These are phyloP conservation scores for Elsinoe arachidis DNA, from an alignment of 2,329 filamentous ascomycete genomes.

Conservation along the genomic window DNA sequence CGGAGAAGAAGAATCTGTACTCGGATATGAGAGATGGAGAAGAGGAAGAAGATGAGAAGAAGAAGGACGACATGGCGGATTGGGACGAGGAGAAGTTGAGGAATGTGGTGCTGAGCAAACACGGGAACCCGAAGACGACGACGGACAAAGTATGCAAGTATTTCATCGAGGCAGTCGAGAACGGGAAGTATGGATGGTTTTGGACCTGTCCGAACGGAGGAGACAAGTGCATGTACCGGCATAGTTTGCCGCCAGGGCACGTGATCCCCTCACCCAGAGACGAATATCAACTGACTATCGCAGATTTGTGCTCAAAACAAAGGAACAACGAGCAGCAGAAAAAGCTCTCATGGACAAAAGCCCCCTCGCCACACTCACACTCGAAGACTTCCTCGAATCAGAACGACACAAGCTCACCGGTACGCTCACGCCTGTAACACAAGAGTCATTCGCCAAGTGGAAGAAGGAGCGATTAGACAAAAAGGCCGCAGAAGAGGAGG, in stretches of 20 bases:
- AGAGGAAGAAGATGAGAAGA: slow-evolving; percentile 62
- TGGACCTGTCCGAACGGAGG: slow-evolving; percentile 96
- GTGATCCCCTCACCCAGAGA: slow-evolving; percentile 30
- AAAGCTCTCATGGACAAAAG: slow-evolving; percentile 95
- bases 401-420: slow-evolving; percentile 93
- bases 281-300: not conserved
- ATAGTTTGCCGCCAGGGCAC: slow-evolving; percentile 88
- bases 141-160: slow-evolving; percentile 99
- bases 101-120: slow-evolving; percentile 86
- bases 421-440: slow-evolving; percentile 84
- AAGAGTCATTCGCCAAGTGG: slow-evolving; percentile 90
- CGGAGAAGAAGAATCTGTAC: slow-evolving; percentile 86
- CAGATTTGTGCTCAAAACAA: slow-evolving; percentile 94
- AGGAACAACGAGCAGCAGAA: slow-evolving; percentile 89
- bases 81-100: slow-evolving; percentile 97
- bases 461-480: slow-evolving; percentile 91
- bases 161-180: slow-evolving; percentile 95
- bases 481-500: slow-evolving; percentile 90
- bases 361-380: slow-evolving; percentile 82
- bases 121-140: slow-evolving; percentile 88
- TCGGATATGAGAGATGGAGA: slow-evolving; percentile 69
- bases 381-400: slow-evolving; percentile 95
- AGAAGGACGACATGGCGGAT: slow-evolving; percentile 84
- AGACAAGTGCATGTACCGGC: slow-evolving; percentile 97
- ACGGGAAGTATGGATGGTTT: slow-evolving; percentile 99